A percentile compares a stretch with the other conserved stretches of the same genome.
These are phyloP conservation scores for Xylaria sp. DNA, from an alignment of 2,329 filamentous ascomycete genomes.

Conservation along the genomic window DNA sequence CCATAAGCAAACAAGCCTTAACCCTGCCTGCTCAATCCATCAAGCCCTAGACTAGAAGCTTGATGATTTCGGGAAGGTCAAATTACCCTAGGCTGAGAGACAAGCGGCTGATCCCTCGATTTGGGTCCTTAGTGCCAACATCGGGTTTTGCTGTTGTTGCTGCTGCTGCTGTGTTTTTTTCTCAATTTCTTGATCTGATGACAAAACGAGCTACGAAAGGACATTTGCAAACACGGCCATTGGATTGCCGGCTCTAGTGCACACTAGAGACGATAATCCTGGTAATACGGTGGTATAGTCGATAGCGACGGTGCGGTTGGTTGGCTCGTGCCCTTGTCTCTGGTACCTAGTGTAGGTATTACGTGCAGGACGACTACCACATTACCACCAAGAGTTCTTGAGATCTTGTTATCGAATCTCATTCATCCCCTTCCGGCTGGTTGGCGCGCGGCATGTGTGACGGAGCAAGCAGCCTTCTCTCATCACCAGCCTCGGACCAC, in stretches of 20 bases:
- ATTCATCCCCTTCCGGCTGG: background rate
- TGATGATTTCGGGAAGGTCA: slow-evolving; percentile 32
- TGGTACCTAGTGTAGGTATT: background rate
- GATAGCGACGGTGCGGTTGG: background rate
- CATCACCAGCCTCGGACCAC: background rate
- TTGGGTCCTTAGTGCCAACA: slow-evolving; percentile 11
- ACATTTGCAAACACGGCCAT: slow-evolving; percentile 5
- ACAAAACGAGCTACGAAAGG: slow-evolving; percentile 24
- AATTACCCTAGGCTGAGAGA: slow-evolving; percentile 23
- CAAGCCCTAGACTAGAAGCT: slow-evolving; percentile 18
- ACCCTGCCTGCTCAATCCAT: slow-evolving; percentile 25
- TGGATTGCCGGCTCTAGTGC: slow-evolving; percentile 15
- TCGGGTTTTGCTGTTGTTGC: background rate
- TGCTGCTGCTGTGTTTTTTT: background rate
- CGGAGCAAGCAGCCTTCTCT: background rate
- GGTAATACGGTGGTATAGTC: background rate
- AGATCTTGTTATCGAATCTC: slow-evolving; percentile 1
- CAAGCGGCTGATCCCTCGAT: slow-evolving; percentile 34
- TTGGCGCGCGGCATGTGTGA: slow-evolving; percentile 25
- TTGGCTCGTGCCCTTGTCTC: slow-evolving; percentile 9
- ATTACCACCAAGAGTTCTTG: background rate
- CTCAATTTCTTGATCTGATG: slow-evolving; percentile 17
- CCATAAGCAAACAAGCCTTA: slow-evolving; percentile 24
- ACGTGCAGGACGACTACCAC: slow-evolving; percentile 1
- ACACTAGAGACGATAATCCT: slow-evolving; percentile 1